Conservation (phyloP, 148 eudicot genomes). For the Camellia lanceoleosa region DNA sequence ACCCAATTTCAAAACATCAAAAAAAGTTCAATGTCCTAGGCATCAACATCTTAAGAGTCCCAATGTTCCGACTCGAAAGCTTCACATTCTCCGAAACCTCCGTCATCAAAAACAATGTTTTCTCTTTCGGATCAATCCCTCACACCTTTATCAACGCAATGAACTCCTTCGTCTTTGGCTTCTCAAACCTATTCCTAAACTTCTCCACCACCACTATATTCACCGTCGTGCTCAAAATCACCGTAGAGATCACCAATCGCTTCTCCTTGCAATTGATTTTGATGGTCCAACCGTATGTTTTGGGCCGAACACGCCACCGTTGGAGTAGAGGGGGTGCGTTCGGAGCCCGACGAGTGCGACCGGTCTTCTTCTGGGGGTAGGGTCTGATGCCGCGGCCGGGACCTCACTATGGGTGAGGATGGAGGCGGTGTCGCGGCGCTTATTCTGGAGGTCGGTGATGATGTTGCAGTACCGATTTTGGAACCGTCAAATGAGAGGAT, state of each 20-base stretch:
- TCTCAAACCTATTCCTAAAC: slow-evolving; percentile 59
- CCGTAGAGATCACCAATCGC: slow-evolving; percentile 77
- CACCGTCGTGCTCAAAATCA: slow-evolving; percentile 55
- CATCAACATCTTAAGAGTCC: slow-evolving; percentile 80
- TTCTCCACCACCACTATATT: slow-evolving; percentile 71
- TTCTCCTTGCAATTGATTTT: slow-evolving; percentile 90
- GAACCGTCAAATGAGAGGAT: slow-evolving; percentile 74
- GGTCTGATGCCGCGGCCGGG: slow-evolving; percentile 80
- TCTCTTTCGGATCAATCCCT: slow-evolving; percentile 86
- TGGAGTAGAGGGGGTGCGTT: slow-evolving; percentile 69
- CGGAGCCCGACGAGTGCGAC: slow-evolving; percentile 85
- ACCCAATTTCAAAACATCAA: slow-evolving; percentile 73
- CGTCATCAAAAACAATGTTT: slow-evolving; percentile 65
- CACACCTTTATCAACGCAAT: slow-evolving; percentile 66
- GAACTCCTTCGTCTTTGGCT: slow-evolving; percentile 89
- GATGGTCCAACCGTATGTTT: slow-evolving; percentile 81
- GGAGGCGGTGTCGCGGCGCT: slow-evolving; percentile 88
- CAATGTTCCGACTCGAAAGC: slow-evolving; percentile 79
- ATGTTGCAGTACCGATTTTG: slow-evolving; percentile 76
- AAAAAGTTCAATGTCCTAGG: slow-evolving; percentile 84
- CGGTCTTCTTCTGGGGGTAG: slow-evolving; percentile 81
- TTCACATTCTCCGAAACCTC: slow-evolving; percentile 71
- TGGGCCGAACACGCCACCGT: slow-evolving; percentile 90
- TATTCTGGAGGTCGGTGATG: slow-evolving; percentile 69
- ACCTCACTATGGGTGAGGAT: slow-evolving; percentile 91